Conservation (phyloP, 139 green algal genomes). For the Coccomyxa sp. region DNA sequence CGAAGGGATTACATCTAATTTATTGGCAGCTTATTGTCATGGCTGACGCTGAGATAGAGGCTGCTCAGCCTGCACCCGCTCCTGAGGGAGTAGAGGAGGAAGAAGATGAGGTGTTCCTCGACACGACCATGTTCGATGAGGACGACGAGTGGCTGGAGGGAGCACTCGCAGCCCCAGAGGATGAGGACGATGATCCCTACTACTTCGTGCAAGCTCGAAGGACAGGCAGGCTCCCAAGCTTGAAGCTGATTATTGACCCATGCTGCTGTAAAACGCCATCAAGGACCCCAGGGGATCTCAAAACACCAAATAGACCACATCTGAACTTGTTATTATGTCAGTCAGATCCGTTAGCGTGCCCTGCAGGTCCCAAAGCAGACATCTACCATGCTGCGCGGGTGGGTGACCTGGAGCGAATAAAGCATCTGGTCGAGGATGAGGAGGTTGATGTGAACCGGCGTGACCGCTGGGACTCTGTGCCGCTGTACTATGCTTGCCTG, state of each 20-base stretch:
- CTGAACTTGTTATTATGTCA: too few species aligned
- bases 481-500: conserved; percentile 26
- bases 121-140: conserved; percentile 4
- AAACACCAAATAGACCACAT: too few species aligned
- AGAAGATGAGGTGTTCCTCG: neutral
- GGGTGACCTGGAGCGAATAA: conserved; percentile 19
- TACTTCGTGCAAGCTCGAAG: conserved; percentile 18
- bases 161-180: conserved; percentile 5
- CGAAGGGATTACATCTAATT: too few species aligned
- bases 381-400: conserved; percentile 19
- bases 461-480: conserved; percentile 17
- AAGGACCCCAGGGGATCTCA: too few species aligned
- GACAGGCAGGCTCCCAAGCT: neutral
- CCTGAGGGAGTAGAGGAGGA: neutral
- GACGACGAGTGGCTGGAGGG: neutral
- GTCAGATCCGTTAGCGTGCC: too few species aligned
- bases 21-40: neutral
- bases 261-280: neutral
- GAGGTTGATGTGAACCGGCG: conserved; percentile 26
- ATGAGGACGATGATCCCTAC: conserved; percentile 12
- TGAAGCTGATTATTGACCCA: neutral
- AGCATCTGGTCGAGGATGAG: conserved; percentile 19
- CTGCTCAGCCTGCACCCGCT: neutral
- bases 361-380: conserved; percentile 3
- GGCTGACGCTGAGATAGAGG: conserved; percentile 3